Evolutionary conservation across 805 yeast species (phyloP), one percentile per base, ranked within the genome.

Genomic region (Kuraishia borneana): DNA sequence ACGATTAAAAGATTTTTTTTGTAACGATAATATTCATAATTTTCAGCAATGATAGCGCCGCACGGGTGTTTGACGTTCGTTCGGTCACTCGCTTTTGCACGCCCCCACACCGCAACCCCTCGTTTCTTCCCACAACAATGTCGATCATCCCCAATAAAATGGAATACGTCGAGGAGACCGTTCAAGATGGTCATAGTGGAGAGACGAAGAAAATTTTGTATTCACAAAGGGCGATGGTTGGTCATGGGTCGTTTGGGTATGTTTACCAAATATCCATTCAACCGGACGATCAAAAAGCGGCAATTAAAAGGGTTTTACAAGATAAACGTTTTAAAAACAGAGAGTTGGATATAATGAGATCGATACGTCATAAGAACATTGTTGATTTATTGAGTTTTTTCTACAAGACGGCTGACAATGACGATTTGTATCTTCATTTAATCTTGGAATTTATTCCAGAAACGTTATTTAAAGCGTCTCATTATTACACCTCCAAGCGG

Each of bases 161-260:
- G 34, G 42, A 54, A 28, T 40, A 44, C n/a, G 42, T 75, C 26
- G 68, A 73, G 34, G 87, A 81, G 52, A 71, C 67, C 36, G 92
- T 77, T 38, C 72, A 70, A 45, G 80, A 80, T 46, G 88, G 89
- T 28, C 76, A 68, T 48, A 72, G 79, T 6, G 85, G 82, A 36
- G 75, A 74, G 41, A 48, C 63, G 21, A 63, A 65, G 33, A 69
- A 72, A 34, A 70, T 89, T 36, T 73, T 77, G 32, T 85, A 83
- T 60, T 80, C 88, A 13, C 85, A 80, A 47, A 73, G 83, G 27
- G 81, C 83, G 44, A 87, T 88, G 69, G 92, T 89, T 28, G 98
- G 98, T n/a, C 94, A 84, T 57, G 98, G 98, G 8, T 88, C 97
- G n/a, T 92, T 92, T 61, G 98, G 98, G 2, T 88, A 87, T 22